phyloP scores from a whole-genome alignment of 2,329 filamentous ascomycete genomes.

The Ceratocystis ficicola region DNA sequence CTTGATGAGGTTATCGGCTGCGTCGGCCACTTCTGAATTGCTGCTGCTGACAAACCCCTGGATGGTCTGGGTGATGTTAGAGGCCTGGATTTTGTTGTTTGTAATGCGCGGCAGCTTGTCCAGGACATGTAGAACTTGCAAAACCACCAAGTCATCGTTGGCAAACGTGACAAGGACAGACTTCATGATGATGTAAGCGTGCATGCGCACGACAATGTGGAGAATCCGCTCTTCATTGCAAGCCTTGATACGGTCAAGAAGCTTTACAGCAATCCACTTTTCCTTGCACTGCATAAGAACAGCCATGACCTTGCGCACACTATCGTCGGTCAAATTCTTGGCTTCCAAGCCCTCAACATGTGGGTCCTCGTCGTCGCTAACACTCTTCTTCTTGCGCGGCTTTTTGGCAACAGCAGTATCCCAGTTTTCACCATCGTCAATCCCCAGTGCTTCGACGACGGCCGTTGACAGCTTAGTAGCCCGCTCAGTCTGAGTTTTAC shows the following conservation, averaged over 20 bases:
- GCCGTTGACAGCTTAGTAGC: constrained; percentile 82
- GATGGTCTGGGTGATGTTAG: constrained; percentile 80
- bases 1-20: constrained; percentile 59
- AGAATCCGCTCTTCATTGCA: constrained; percentile 78
- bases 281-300: constrained; percentile 96
- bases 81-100: constrained; percentile 92
- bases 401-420: constrained; percentile 82
- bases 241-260: constrained; percentile 75
- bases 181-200: constrained; percentile 91
- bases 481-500: constrained; percentile 92
- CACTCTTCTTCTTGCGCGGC: constrained; percentile 80
- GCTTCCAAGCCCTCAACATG: constrained; percentile 84
- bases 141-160: constrained; percentile 77
- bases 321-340: constrained; percentile 65
- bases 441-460: constrained; percentile 88
- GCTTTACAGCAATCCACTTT: constrained; percentile 97
- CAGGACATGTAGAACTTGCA: constrained; percentile 82
- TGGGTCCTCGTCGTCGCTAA: constrained; percentile 88
- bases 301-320: constrained; percentile 89
- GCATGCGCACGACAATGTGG: constrained; percentile 85
- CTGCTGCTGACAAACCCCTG: constrained; percentile 53
- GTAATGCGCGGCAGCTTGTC: constrained; percentile 82
- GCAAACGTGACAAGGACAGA: constrained; percentile 73
- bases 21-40: constrained; percentile 62
- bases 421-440: constrained; percentile 86